Evolutionary conservation across 2,329 filamentous ascomycete genomes (phyloP).

Genomic region (Claviceps sp.): DNA sequence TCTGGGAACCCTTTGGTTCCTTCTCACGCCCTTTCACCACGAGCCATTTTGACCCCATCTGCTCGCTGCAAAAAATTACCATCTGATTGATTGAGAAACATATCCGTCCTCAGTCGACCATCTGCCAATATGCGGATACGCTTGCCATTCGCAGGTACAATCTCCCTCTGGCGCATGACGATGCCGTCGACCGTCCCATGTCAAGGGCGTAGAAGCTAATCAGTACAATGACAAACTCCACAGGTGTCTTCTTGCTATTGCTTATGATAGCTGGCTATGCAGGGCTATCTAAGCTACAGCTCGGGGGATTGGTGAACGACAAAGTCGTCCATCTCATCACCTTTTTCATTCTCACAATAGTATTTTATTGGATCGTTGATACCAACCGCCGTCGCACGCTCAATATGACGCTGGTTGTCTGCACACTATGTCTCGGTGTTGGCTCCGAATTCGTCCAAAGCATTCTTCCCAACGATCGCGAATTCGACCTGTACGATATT

Average conservation of each 20-base stretch:
- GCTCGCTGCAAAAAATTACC: not conserved
- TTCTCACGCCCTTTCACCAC: not conserved
- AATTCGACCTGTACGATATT: conserved; percentile 71
- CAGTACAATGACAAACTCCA: conserved; percentile 9
- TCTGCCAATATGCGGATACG: conserved; percentile 5
- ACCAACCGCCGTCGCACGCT: conserved; percentile 74
- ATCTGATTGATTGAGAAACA: not conserved
- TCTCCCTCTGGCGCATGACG: not conserved
- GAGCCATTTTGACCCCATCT: not conserved
- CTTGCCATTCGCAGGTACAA: conserved; percentile 3
- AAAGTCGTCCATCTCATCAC: conserved; percentile 77
- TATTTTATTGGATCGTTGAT: conserved; percentile 96
- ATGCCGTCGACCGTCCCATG: not conserved
- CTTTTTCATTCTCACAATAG: conserved; percentile 77
- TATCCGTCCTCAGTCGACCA: not conserved
- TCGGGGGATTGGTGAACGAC: conserved; percentile 57
- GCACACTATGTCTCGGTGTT: conserved; percentile 57
- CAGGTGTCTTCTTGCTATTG: conserved; percentile 57
- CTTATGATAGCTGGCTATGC: conserved; percentile 65
- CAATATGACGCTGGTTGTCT: conserved; percentile 69
- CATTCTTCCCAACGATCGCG: conserved; percentile 58
- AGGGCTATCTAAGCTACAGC: conserved; percentile 55
- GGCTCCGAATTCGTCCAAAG: conserved; percentile 67
- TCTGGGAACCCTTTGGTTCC: not conserved
- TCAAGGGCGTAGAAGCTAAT: not conserved